Conservation (phyloP, 2,329 filamentous ascomycete genomes). For the Diaporthe helianthi region DNA sequence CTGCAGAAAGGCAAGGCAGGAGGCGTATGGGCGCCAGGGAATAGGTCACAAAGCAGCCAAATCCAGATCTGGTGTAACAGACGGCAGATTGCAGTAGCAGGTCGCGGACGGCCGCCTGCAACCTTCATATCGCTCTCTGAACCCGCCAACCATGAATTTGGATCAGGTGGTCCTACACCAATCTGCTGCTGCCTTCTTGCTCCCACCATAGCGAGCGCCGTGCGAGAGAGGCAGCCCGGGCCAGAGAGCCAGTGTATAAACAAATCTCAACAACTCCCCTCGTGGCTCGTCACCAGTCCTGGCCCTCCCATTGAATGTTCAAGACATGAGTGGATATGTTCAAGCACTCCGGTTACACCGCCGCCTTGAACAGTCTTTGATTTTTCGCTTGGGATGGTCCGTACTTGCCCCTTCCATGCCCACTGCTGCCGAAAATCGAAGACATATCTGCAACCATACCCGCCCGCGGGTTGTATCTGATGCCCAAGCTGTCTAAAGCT, state of each 20-base stretch:
- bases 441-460: conserved; percentile 33
- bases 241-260: conserved; percentile 30
- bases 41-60: conserved; percentile 24
- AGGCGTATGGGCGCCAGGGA: conserved; percentile 6
- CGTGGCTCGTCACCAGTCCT: conserved; percentile 27
- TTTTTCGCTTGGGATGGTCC: conserved; percentile 35
- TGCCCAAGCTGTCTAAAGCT: conserved; percentile 4
- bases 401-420: conserved; percentile 28
- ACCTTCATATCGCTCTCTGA: conserved; percentile 35
- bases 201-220: conserved; percentile 8
- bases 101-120: conserved; percentile 30
- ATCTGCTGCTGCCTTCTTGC: conserved; percentile 24
- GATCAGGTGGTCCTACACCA: conserved; percentile 33
- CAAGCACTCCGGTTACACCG: conserved; percentile 32
- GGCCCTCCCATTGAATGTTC: conserved; percentile 24
- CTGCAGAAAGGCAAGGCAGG: conserved; percentile 15
- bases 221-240: conserved; percentile 24
- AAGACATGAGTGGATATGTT: conserved; percentile 35
- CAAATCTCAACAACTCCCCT: conserved; percentile 13
- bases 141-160: conserved; percentile 32
- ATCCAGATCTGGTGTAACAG: conserved; percentile 36
- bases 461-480: conserved; percentile 27
- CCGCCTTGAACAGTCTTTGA: conserved; percentile 32
- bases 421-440: conserved; percentile 34
- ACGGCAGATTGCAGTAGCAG: conserved; percentile 36